Evolutionary conservation across 495 filamentous ascomycete genomes (phyloP), one percentile per base, ranked within the genome.

Genomic region (Penicillium ochrochloron): DNA sequence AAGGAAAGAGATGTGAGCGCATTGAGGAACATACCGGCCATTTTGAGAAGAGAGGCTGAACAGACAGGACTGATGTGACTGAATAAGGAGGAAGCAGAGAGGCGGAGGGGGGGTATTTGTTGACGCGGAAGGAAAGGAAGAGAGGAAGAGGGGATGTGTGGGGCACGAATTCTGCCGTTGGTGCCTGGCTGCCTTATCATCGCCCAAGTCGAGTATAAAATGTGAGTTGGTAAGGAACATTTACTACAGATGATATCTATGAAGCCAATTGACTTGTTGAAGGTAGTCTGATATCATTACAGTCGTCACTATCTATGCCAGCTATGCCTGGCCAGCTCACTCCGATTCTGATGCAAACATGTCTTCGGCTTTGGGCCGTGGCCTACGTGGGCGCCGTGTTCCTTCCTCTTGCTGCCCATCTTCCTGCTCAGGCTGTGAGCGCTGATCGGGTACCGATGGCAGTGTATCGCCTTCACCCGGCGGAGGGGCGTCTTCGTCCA

Each of bases 301-400:
- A 64, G 34, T 68, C 59, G 39, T 63, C 57, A 33, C 33, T 54
- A 56, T 54, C 50, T 59, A 34, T 41, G 14, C 39, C 27, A 55
- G 19, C 8, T 31, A 58, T 41, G 56, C 19, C 34, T 35, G 57
- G 39, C 41, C 50, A 57, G 19, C 33, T 80, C 61, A 79, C 51
- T 83, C 81, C n/a, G 75, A 75, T 48, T 85, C 83, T 1, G 84
- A 87, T 17, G 91, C 94, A 85, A 97, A 97, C 93, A 97, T 96
- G 71, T 97, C 94, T 70, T 92, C 92, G 5, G 94, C 94, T 65
- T 87, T 92, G 73, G 92, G 91, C 54, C 93, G 86, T 66, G 85
- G 86, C 67, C 79, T 82, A 64, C 78, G 77, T 54, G 75, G 67
- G 51, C 71, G 66, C 37, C 70, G 73, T 52, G 56, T 65, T 33